These are phyloP conservation scores for Fraxinus greggii DNA, from an alignment of 305 asterid species.

Conservation along the genomic window DNA sequence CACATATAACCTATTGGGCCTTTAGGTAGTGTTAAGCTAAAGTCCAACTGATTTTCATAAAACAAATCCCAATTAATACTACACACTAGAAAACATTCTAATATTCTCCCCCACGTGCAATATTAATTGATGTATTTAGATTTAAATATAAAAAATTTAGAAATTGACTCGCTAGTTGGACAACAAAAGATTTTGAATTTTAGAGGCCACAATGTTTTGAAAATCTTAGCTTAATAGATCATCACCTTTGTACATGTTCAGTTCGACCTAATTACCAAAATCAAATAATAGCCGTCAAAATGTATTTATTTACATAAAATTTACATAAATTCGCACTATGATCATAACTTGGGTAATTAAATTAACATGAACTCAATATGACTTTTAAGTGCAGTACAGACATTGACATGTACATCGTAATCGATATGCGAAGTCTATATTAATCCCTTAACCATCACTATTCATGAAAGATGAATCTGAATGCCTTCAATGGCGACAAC, in stretches of 20 bases:
- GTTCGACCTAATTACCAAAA: neutral
- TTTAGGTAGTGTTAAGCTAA: no score
- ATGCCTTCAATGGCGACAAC: neutral
- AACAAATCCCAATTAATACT: no score
- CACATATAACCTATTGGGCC: no score
- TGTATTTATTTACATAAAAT: no score
- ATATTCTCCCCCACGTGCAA: neutral
- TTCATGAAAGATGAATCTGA: neutral
- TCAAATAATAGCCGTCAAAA: neutral
- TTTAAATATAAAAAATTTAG: no score
- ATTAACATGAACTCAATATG: neutral
- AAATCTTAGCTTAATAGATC: neutral
- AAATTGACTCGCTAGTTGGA: neutral
- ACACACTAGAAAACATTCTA: neutral
- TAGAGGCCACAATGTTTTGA: neutral
- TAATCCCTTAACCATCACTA: neutral
- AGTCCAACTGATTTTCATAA: no score
- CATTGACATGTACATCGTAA: neutral
- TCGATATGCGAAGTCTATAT: neutral
- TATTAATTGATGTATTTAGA: no score
- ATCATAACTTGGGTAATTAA: neutral
- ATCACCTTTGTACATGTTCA: neutral
- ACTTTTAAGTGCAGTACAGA: neutral
- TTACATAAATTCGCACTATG: neutral
- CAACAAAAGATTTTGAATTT: no score